A percentile compares a stretch with the other conserved stretches of the same genome.
phyloP scores from a whole-genome alignment of 2,329 filamentous ascomycete genomes.

The Phaeosphaeriaceae sp. region DNA sequence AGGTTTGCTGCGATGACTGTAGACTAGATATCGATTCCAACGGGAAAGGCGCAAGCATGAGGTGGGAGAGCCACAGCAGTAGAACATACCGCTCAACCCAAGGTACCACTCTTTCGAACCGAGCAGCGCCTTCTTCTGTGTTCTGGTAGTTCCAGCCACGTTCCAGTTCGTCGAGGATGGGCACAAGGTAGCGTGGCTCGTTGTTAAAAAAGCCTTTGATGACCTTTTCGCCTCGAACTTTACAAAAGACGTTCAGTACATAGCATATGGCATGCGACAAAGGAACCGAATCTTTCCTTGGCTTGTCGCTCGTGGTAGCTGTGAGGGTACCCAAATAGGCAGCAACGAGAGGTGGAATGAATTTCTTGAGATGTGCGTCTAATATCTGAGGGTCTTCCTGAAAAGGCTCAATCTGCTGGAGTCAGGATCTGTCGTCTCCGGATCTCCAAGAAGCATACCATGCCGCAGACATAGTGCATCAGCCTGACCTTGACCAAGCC shows the following conservation, averaged over 20 bases:
- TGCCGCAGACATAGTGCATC: conserved; percentile 47
- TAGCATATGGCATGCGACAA: conserved; percentile 69
- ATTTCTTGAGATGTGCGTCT: conserved; percentile 78
- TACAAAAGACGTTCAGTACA: conserved; percentile 89
- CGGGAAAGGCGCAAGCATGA: conserved; percentile 80
- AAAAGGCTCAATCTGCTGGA: conserved; percentile 75
- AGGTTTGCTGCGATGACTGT: conserved; percentile 39
- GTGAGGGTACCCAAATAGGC: conserved; percentile 75
- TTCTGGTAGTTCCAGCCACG: conserved; percentile 51
- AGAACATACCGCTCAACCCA: conserved; percentile 93
- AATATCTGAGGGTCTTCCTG: conserved; percentile 95
- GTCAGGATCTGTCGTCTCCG: conserved; percentile 4
- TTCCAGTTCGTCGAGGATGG: conserved; percentile 78
- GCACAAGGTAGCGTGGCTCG: conserved; percentile 84
- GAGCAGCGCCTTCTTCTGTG: conserved; percentile 17
- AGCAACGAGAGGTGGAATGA: conserved; percentile 76
- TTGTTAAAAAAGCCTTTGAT: conserved; percentile 90
- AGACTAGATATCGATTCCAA: conserved; percentile 77
- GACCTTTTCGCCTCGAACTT: conserved; percentile 91
- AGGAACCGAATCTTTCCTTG: conserved; percentile 34
- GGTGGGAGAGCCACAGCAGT: conserved; percentile 74
- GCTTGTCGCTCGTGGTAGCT: conserved; percentile 25
- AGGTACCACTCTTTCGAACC: conserved; percentile 28
- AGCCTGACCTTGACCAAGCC: conserved; percentile 28
- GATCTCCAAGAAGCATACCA: conserved; percentile 26